A percentile compares a stretch with the other conserved stretches of the same genome.
phyloP scores from a whole-genome alignment of 352 stramenopile species.

The Achlya hypogyna region DNA sequence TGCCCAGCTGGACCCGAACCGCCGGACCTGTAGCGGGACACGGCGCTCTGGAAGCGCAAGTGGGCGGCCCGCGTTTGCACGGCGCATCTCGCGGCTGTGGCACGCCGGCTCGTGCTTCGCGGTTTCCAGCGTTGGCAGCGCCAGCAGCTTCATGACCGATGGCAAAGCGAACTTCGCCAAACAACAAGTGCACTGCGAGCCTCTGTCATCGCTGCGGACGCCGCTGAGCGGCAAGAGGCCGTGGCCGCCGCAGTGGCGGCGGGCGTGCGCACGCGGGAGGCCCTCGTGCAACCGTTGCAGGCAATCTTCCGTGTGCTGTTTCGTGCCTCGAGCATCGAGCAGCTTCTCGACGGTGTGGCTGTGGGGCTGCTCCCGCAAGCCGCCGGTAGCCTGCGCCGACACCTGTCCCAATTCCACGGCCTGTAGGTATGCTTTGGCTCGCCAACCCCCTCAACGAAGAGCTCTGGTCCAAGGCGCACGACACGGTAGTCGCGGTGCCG shows the following conservation, averaged over 20 bases:
- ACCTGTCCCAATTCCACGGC: not conserved
- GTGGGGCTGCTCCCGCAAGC: not conserved
- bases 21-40: not conserved
- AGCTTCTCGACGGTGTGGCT: not conserved
- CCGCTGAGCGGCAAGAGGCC: not conserved
- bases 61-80: too few relatives aligned
- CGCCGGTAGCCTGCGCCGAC: not conserved
- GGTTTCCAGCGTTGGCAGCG: not conserved
- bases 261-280: not conserved
- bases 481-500: not conserved
- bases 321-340: not conserved
- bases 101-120: too few relatives aligned
- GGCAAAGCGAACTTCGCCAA: not conserved
- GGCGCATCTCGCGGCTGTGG: too few relatives aligned
- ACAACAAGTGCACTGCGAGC: too few relatives aligned
- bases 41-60: not conserved
- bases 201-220: too few relatives aligned
- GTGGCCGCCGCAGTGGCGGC: not conserved
- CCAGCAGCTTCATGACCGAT: too few relatives aligned
- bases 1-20: not conserved
- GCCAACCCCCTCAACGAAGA: slow-evolving; percentile 13
- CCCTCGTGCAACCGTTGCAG: not conserved
- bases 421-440: slow-evolving; percentile 5
- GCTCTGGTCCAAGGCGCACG: slow-evolving; percentile 9
- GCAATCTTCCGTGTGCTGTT: not conserved